Base-by-base conservation (phyloP, 495 filamentous ascomycete species). In the Penicillium canescens region DNA sequence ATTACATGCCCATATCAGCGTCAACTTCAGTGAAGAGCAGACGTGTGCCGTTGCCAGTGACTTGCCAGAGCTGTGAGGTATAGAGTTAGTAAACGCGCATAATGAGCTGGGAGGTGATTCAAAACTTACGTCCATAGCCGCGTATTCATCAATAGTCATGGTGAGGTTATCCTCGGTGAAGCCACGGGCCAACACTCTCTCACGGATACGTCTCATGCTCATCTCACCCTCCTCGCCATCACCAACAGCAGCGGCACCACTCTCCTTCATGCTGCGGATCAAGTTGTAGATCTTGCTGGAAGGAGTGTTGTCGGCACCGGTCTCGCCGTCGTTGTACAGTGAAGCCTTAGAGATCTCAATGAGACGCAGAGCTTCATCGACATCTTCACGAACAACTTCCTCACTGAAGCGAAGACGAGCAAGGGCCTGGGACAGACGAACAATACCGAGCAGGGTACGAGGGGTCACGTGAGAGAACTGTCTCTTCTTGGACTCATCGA, bases 391-490 rank as follows among this genome's bases (percentile, higher is more conserved):
- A 28, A 90, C 86, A 12, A 98, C 95, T 35, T 79, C 76, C 34
- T 87, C 81, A 40, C 84, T 84, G 73, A 98, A 98, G 1, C 93
- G 86, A 39, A 98, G 82, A 46, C 94, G 89, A 9, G 95, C 94
- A n/a, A 98, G 81, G 9, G 94, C 94, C 69, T 98, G 95, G 1
- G 94, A 88, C 8, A 98, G 80, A 79, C 94, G 93, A 10, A 98
- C 76, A 33, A 97, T 85, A 63, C 93, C 94, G 1, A 98, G 83
- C 11, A 98, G 81, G 0, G 94, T 98, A 78, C 94, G 91, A 3
- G 92, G 88, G 3, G 92, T 93, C 26, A 91, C 91, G 69, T 98
- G 91, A 3, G 90, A 87, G 70, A 98, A 98, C 60, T 92, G 88
- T 64, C 91, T 87, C 72, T 91, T 90, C 60, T 82, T 83, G 61